Evolutionary conservation across 1,284 basidiomycete species (phyloP).

Genomic region (Gymnopus androsaceus): DNA sequence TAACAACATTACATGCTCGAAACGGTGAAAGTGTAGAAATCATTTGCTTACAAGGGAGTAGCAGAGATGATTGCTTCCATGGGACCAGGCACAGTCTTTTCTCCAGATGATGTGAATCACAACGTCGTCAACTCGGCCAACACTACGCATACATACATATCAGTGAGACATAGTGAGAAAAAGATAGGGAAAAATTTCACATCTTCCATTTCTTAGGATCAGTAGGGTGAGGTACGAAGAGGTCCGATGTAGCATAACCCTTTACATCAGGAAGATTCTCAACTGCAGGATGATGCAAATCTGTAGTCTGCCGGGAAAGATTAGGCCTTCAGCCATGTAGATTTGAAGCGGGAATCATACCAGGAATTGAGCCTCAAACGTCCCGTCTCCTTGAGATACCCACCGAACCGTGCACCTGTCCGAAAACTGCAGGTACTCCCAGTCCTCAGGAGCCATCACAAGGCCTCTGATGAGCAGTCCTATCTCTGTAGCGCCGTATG

Average conservation of each 20-base stretch:
- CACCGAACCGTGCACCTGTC: constrained; percentile 31
- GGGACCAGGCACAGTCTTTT: constrained; percentile 12
- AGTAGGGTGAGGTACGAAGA: constrained; percentile 20
- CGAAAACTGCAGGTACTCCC: constrained; percentile 32
- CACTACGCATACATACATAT: constrained; percentile 34
- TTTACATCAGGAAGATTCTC: constrained; percentile 20
- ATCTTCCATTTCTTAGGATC: constrained; percentile 20
- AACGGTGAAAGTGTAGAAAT: too few species aligned
- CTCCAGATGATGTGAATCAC: constrained; percentile 11
- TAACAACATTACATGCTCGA: background rate
- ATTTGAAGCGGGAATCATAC: constrained; percentile 24
- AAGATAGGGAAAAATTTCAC: constrained; percentile 4
- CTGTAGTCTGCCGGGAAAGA: background rate
- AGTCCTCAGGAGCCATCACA: constrained; percentile 17
- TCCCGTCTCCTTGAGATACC: constrained; percentile 41
- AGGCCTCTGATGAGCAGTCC: constrained; percentile 15
- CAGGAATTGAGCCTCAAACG: constrained; percentile 40
- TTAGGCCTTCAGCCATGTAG: background rate
- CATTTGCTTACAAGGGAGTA: background rate
- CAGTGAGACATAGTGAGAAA: constrained; percentile 3
- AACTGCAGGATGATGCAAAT: constrained; percentile 13
- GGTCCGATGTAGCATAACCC: constrained; percentile 23
- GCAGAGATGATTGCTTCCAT: constrained; percentile 9
- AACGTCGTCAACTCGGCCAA: constrained; percentile 41
- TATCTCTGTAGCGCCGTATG: constrained; percentile 37